phyloP scores from a whole-genome alignment of 1,284 basidiomycete genomes.

The Naganishia liquefaciens region DNA sequence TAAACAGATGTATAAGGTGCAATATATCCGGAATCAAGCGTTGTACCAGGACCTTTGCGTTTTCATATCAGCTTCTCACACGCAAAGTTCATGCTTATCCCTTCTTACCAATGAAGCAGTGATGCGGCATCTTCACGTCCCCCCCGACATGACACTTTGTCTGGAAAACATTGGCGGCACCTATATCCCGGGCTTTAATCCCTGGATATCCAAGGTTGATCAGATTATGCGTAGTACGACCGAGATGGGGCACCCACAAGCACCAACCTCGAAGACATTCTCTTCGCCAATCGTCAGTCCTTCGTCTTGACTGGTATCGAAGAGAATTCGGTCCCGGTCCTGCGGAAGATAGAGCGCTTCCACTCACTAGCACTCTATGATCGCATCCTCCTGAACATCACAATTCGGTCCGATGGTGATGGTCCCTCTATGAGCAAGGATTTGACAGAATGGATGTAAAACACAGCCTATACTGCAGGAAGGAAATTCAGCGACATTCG shows the following conservation, averaged over 20 bases:
- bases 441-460: constrained; percentile 89
- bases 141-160: constrained; percentile 76
- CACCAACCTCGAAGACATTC: constrained; percentile 90
- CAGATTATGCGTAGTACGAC: neutral
- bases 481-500: neutral
- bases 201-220: constrained; percentile 57
- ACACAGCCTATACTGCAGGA: constrained; percentile 62
- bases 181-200: constrained; percentile 78
- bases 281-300: constrained; percentile 88
- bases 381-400: constrained; percentile 85
- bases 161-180: constrained; percentile 79
- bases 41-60: constrained; percentile 26
- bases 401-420: constrained; percentile 84
- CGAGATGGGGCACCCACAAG: constrained; percentile 60
- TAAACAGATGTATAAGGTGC: constrained; percentile 85
- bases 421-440: constrained; percentile 81
- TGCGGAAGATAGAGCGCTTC: constrained; percentile 9
- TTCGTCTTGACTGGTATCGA: constrained; percentile 63
- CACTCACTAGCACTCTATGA: constrained; percentile 76
- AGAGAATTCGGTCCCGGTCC: neutral
- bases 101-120: constrained; percentile 74
- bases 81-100: neutral
- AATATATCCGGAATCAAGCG: constrained; percentile 64
- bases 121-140: constrained; percentile 71
- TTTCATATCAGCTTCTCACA: neutral